Evolutionary conservation across 805 yeast genomes (phyloP).

Genomic region (Lipomyces orientalis): DNA sequence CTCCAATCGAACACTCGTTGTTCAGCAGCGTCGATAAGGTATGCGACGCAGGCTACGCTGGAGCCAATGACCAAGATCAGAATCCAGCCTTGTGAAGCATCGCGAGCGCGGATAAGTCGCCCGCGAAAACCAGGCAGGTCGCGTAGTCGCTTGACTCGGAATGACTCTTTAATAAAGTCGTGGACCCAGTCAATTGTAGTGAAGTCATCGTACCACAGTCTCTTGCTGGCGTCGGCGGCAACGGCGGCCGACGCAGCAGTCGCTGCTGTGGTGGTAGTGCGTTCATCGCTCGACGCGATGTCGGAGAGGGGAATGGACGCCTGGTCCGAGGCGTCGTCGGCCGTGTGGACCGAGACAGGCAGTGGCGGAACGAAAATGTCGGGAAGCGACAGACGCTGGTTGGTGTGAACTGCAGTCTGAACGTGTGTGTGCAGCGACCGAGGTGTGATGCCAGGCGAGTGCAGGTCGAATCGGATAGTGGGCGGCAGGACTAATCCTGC

Average conservation of each 20-base stretch:
- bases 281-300: not conserved
- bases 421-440: slow-evolving; percentile 16
- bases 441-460: slow-evolving; percentile 37
- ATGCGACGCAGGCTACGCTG: slow-evolving; percentile 57
- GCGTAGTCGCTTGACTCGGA: slow-evolving; percentile 50
- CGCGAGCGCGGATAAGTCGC: slow-evolving; percentile 45
- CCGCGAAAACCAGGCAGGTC: slow-evolving; percentile 47
- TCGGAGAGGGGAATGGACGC: not conserved
- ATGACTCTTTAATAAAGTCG: slow-evolving; percentile 54
- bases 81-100: slow-evolving; percentile 56
- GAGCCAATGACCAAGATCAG: slow-evolving; percentile 55
- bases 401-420: slow-evolving; percentile 8
- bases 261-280: not conserved
- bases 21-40: slow-evolving; percentile 55
- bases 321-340: not conserved
- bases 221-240: slow-evolving; percentile 5
- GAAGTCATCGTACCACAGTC: slow-evolving; percentile 57
- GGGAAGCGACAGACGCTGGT: slow-evolving; percentile 1
- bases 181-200: slow-evolving; percentile 67
- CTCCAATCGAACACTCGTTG: slow-evolving; percentile 56
- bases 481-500: slow-evolving; percentile 15
- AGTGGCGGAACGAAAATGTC: slow-evolving; percentile 1
- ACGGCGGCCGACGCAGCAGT: not conserved
- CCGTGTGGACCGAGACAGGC: slow-evolving; percentile 3
- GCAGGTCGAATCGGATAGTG: slow-evolving; percentile 33